phyloP scores from a whole-genome alignment of 352 stramenopile species.

The Phytophthora pistaciae region DNA sequence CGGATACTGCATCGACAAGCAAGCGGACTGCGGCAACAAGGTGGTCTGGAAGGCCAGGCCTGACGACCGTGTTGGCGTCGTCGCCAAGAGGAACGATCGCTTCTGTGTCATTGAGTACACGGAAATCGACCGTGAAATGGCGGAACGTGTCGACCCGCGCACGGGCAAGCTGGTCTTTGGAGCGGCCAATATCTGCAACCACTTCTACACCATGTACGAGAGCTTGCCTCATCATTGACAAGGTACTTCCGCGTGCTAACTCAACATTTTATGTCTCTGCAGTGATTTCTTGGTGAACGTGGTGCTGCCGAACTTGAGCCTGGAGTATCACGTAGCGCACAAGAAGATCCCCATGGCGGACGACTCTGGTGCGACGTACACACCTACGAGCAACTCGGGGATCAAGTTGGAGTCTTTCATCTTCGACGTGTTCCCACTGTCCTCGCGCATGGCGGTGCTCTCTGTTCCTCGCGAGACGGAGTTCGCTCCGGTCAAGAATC shows the following conservation, averaged over 20 bases:
- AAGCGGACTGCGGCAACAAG: conserved; percentile 97
- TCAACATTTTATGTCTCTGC: conserved; percentile 2
- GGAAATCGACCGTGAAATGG: conserved; percentile 89
- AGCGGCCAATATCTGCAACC: conserved; percentile 98
- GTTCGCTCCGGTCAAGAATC: conserved; percentile 95
- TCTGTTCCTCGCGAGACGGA: conserved; percentile 93
- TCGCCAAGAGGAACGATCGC: conserved; percentile 77
- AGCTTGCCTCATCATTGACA: not conserved
- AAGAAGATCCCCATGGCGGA: conserved; percentile 98
- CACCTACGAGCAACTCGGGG: conserved; percentile 89
- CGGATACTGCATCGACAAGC: conserved; percentile 95
- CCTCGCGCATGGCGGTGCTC: conserved; percentile 93
- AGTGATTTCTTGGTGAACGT: conserved; percentile 88
- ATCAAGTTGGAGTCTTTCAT: conserved; percentile 99
- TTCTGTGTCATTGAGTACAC: conserved; percentile 98
- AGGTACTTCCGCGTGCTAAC: not conserved
- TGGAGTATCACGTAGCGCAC: conserved; percentile 96
- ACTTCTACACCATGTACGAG: conserved; percentile 95
- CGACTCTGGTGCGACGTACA: conserved; percentile 79
- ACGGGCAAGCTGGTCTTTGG: conserved; percentile 93
- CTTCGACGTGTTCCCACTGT: conserved; percentile 98
- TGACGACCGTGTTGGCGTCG: conserved; percentile 94
- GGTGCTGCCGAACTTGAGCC: conserved; percentile 78
- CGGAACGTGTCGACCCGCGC: conserved; percentile 63
- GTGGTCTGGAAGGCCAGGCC: conserved; percentile 94